phyloP scores from a whole-genome alignment of 441 rosid species.

The Mallotus japonicus region DNA sequence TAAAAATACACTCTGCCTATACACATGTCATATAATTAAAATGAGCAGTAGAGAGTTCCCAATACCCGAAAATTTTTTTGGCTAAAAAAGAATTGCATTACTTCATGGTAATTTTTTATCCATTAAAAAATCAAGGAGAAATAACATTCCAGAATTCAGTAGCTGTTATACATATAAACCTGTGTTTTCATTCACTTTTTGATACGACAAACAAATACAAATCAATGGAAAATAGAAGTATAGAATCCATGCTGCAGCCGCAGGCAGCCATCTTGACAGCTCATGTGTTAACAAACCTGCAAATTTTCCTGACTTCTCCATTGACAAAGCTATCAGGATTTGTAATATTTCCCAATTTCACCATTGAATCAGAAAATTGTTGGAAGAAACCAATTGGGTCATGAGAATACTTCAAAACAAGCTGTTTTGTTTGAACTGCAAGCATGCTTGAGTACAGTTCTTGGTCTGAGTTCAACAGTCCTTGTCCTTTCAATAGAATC shows the following conservation, averaged over 20 bases:
- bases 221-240: background rate
- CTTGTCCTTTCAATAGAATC: slow-evolving; percentile 66
- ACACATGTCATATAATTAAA: too few relatives aligned
- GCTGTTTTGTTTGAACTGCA: slow-evolving; percentile 44
- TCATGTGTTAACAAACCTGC: slow-evolving; percentile 56
- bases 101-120: background rate
- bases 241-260: background rate
- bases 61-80: too few relatives aligned
- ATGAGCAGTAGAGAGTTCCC: too few relatives aligned
- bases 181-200: slow-evolving; percentile 18
- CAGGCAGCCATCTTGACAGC: background rate
- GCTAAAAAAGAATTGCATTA: too few relatives aligned
- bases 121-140: slow-evolving; percentile 8
- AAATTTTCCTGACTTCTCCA: slow-evolving; percentile 59
- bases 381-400: slow-evolving; percentile 58
- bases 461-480: slow-evolving; percentile 83
- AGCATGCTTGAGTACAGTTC: slow-evolving; percentile 57
- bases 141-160: background rate
- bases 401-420: slow-evolving; percentile 55
- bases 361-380: slow-evolving; percentile 67
- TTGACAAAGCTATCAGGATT: slow-evolving; percentile 44
- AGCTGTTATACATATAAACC: background rate
- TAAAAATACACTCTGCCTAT: too few relatives aligned
- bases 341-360: slow-evolving; percentile 64
- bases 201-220: slow-evolving; percentile 13